These are phyloP conservation scores for Pelomyxa schiedti DNA, from an alignment of 78 protist species.

Conservation along the genomic window DNA sequence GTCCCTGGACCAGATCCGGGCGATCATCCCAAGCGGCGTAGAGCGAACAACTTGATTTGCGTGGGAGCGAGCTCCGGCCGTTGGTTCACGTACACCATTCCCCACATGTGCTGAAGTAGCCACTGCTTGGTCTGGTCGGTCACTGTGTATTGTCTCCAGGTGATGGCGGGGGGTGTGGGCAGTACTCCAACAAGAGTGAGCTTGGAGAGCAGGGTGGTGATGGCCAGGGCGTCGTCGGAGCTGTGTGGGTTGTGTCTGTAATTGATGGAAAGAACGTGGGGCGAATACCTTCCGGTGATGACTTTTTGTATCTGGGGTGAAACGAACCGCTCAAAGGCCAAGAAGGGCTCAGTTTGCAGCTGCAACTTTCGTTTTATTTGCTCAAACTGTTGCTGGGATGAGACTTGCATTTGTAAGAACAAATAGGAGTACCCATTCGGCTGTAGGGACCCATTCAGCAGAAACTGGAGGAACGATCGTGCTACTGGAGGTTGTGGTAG, in stretches of 20 bases:
- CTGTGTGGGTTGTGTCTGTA: too few relatives aligned
- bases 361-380: constrained; percentile 26
- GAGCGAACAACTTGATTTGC: too few relatives aligned
- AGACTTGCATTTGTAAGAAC: neutral
- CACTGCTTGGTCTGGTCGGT: constrained; percentile 31
- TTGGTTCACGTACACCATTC: too few relatives aligned
- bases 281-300: constrained; percentile 3
- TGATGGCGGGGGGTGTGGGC: constrained; percentile 51
- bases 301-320: constrained; percentile 48
- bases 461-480: neutral
- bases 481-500: too few relatives aligned
- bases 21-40: too few relatives aligned
- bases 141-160: constrained; percentile 33
- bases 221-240: neutral
- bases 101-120: too few relatives aligned
- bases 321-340: too few relatives aligned
- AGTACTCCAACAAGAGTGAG: constrained; percentile 65
- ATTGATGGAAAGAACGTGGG: neutral
- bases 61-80: too few relatives aligned
- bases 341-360: too few relatives aligned
- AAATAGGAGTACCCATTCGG: neutral
- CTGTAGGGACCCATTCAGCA: neutral
- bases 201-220: constrained; percentile 34
- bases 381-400: constrained; percentile 54
- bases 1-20: too few relatives aligned